A percentile compares a stretch with the other conserved stretches of the same genome.
phyloP scores from a whole-genome alignment of 495 filamentous ascomycete genomes.

The Tetracladium setigerum region DNA sequence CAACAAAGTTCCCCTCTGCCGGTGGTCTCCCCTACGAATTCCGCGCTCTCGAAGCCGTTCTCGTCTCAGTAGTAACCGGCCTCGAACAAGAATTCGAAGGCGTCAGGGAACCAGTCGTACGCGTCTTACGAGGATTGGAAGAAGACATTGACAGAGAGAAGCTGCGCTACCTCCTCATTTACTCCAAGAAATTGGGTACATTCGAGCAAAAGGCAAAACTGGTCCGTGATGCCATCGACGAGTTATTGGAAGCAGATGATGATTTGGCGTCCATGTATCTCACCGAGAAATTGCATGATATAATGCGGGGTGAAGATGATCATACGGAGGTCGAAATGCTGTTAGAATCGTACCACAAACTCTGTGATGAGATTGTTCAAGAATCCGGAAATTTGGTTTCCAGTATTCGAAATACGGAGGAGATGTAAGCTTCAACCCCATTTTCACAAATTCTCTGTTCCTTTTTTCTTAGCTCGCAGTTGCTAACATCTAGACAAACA shows the following conservation, averaged over 20 bases:
- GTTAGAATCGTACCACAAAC: conserved; percentile 93
- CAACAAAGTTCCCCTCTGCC: conserved; percentile 36
- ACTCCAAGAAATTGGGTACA: conserved; percentile 90
- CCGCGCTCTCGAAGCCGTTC: conserved; percentile 71
- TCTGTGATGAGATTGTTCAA: conserved; percentile 96
- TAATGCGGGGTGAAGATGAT: conserved; percentile 70
- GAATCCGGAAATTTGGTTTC: conserved; percentile 85
- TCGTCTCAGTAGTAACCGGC: conserved; percentile 76
- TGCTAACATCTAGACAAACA: conserved; percentile 25
- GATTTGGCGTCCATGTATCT: conserved; percentile 94
- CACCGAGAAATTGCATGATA: conserved; percentile 72
- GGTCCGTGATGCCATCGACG: conserved; percentile 91
- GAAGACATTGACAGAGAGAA: conserved; percentile 97
- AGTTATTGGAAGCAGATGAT: conserved; percentile 95
- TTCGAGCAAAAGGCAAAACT: conserved; percentile 96
- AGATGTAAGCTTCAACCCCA: conserved; percentile 62
- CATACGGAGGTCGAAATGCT: conserved; percentile 97
- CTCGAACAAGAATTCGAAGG: conserved; percentile 91
- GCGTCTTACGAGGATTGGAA: conserved; percentile 81
- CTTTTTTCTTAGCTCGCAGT: background rate
- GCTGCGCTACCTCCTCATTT: conserved; percentile 78
- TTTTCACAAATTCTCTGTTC: background rate
- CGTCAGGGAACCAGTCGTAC: conserved; percentile 83
- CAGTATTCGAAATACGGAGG: conserved; percentile 96
- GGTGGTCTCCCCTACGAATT: conserved; percentile 61